Evolutionary conservation across 2,329 filamentous ascomycete genomes (phyloP), one percentile per base, ranked within the genome.

Genomic region (Fusarium drepaniforme): DNA sequence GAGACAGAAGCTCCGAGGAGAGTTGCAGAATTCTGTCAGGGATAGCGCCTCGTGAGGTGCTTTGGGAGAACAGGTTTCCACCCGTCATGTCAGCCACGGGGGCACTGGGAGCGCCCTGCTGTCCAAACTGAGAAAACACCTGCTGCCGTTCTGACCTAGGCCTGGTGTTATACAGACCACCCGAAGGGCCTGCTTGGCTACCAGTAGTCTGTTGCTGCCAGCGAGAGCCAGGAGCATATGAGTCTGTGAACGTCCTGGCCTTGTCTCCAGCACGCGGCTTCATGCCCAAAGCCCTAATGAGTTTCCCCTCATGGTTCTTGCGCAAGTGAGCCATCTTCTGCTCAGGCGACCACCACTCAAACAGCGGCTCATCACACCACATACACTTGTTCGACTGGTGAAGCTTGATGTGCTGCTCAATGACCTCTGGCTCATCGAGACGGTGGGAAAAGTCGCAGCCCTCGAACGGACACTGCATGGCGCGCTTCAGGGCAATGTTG

Each of bases 381-480:
- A 78, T 78, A 64, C 85, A 86, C 49, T 79, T 80, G 9, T 77
- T 70, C 2, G 71, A 70, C n/a, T 71, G 49, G 59, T 88, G 86
- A 0, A 79, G 70, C 30, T 72, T 58, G 5, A 86, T 42, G 62
- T 88, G 87, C 8, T 66, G 65, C 16, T 81, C 75, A n/a, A 87
- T 79, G 4, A 71, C 75, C 3, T 75, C 71, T 1, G 71, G 51
- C 5, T 85, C 77, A 18, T 76, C 71, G 5, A 79, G 72, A 5
- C 79, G 75, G 67, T 83, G 85, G 16, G 74, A 77, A n/a, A 80
- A 81, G 0, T 76, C 57, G 65, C 86, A 88, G 30, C 76, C 79
- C 4, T 73, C 40, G 51, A 83, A 86, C 0, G 83, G 84, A 51
- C 86, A 88, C n/a, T 75, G 77, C 25, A 78, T 70, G 2, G 74